Conservation (phyloP, 2,329 filamentous ascomycete species). For the Cytospora leucostoma region DNA sequence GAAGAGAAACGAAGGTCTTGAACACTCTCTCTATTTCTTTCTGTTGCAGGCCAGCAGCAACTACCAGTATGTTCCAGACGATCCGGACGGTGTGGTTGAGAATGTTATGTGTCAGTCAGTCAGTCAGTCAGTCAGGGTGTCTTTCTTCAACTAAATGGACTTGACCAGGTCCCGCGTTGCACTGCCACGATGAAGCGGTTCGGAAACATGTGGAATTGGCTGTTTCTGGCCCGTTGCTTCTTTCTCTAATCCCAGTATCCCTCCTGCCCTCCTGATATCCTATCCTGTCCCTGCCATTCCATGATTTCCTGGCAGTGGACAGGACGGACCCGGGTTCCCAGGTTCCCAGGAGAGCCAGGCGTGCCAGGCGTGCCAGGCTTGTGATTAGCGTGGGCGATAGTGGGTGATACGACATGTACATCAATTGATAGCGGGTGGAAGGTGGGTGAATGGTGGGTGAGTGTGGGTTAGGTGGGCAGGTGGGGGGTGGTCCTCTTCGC, state of each 20-base stretch:
- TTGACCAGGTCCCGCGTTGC: slow-evolving; percentile 11
- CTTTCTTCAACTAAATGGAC: background rate
- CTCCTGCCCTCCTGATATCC: too few species aligned
- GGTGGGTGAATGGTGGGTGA: too few species aligned
- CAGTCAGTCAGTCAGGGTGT: background rate
- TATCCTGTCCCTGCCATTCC: too few species aligned
- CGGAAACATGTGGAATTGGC: slow-evolving; percentile 1
- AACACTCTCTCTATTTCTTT: background rate
- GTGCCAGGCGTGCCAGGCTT: too few species aligned
- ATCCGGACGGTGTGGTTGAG: slow-evolving; percentile 4
- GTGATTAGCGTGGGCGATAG: slow-evolving; percentile 16
- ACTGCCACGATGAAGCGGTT: slow-evolving; percentile 19
- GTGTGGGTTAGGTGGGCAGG: background rate
- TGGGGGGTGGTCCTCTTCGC: slow-evolving; percentile 18
- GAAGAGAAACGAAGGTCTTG: background rate
- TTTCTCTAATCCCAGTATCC: too few species aligned
- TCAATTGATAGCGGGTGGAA: too few species aligned
- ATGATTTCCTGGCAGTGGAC: too few species aligned
- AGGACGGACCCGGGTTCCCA: too few species aligned
- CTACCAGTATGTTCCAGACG: slow-evolving; percentile 4
- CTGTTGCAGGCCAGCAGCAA: slow-evolving; percentile 19
- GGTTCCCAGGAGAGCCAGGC: too few species aligned
- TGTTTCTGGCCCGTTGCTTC: background rate
- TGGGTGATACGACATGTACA: background rate
- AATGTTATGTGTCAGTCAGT: slow-evolving; percentile 4